A percentile compares a stretch with the other conserved stretches of the same genome.
phyloP scores from a whole-genome alignment of 306 rosid species.

The Sesbania bispinosa region DNA sequence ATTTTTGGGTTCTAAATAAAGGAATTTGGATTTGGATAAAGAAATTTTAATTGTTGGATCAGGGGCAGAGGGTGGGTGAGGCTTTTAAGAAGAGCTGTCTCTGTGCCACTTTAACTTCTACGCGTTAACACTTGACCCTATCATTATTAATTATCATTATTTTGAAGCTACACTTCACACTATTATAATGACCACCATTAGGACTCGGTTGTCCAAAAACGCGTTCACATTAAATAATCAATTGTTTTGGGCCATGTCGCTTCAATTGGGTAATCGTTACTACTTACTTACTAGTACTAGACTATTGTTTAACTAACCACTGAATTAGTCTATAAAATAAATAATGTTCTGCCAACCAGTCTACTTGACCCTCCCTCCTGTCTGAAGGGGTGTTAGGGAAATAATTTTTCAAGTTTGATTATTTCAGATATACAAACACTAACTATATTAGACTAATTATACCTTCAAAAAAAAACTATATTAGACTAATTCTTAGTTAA shows the following conservation, averaged over 20 bases:
- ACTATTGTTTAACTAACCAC: background rate
- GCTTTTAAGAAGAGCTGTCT: background rate
- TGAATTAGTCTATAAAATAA: background rate
- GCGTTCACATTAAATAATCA: slow-evolving; percentile 36
- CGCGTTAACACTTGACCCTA: slow-evolving; percentile 25
- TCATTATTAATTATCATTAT: too few species aligned
- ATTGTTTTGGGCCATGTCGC: background rate
- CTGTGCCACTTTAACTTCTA: background rate
- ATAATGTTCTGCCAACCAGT: background rate
- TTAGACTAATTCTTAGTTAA: too few species aligned
- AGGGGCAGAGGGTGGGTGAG: background rate
- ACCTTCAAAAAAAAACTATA: too few species aligned
- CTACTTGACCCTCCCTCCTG: background rate
- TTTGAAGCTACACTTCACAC: background rate
- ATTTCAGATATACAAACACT: too few species aligned
- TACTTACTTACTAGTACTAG: too few species aligned
- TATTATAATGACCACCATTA: background rate
- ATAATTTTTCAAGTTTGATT: background rate
- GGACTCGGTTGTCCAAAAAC: slow-evolving; percentile 31
- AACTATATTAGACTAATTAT: too few species aligned
- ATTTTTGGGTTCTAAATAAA: slow-evolving; percentile 26
- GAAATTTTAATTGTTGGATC: background rate
- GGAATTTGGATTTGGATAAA: background rate
- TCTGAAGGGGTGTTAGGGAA: background rate
- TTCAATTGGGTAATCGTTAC: too few species aligned